Conservation (phyloP, 2,329 filamentous ascomycete genomes). For the Calonectria pseudoreteaudii region DNA sequence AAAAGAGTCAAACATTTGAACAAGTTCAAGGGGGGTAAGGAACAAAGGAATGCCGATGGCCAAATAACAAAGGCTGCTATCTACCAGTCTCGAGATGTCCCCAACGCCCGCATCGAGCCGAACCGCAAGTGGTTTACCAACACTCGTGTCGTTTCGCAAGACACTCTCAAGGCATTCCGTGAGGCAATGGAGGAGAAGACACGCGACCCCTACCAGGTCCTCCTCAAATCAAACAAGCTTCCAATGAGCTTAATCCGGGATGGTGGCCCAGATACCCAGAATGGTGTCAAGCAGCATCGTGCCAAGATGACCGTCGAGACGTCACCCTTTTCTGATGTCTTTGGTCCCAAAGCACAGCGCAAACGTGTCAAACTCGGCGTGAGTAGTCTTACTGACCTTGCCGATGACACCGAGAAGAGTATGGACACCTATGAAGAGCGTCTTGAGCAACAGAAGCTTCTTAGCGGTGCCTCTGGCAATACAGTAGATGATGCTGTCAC, state of each 20-base stretch:
- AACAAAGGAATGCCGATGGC: conserved; percentile 83
- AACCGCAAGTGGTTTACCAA: conserved; percentile 99
- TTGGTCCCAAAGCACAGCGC: conserved; percentile 91
- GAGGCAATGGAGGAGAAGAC: conserved; percentile 92
- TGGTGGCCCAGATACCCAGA: conserved; percentile 71
- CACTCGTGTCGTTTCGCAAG: conserved; percentile 88
- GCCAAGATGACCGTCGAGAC: conserved; percentile 95
- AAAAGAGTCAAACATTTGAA: conserved; percentile 92
- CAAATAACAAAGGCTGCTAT: conserved; percentile 86
- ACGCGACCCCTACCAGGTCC: conserved; percentile 89
- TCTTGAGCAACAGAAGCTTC: conserved; percentile 80
- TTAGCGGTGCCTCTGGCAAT: conserved; percentile 76
- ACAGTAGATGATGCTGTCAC: conserved; percentile 61
- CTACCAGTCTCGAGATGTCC: conserved; percentile 85
- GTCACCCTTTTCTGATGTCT: conserved; percentile 86
- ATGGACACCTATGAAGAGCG: conserved; percentile 86
- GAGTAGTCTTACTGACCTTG: conserved; percentile 84
- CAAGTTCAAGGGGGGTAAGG: conserved; percentile 89
- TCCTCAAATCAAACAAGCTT: conserved; percentile 97
- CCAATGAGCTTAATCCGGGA: conserved; percentile 95
- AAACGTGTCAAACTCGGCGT: conserved; percentile 93
- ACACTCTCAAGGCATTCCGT: conserved; percentile 87
- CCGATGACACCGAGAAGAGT: conserved; percentile 81
- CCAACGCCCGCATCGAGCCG: conserved; percentile 89
- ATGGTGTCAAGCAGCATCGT: conserved; percentile 90